Evolutionary conservation across 768 basidiomycete genomes (phyloP).

Genomic region (Artomyces pyxidatus): DNA sequence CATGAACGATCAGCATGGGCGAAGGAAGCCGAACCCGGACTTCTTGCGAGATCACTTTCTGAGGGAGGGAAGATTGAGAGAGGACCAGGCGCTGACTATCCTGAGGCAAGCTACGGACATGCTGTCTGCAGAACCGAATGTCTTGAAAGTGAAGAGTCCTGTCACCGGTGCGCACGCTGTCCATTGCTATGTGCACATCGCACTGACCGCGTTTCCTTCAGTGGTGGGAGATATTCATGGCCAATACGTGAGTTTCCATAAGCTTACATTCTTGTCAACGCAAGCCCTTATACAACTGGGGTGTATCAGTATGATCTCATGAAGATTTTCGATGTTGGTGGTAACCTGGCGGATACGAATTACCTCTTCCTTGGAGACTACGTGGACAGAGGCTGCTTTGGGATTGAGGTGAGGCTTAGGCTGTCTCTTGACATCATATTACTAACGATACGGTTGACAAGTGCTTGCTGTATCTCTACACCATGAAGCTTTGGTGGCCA

Average conservation of each 20-base stretch:
- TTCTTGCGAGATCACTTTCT: constrained; percentile 87
- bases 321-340: constrained; percentile 94
- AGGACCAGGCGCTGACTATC: constrained; percentile 77
- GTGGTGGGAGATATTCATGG: constrained; percentile 96
- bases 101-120: constrained; percentile 58
- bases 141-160: constrained; percentile 79
- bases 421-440: neutral
- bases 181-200: neutral
- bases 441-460: neutral
- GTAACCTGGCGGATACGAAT: constrained; percentile 65
- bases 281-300: neutral
- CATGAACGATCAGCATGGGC: constrained; percentile 40
- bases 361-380: constrained; percentile 95
- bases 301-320: constrained; percentile 81
- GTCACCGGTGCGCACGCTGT: constrained; percentile 65
- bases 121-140: constrained; percentile 66
- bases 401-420: constrained; percentile 46
- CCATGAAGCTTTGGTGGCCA: constrained; percentile 57
- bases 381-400: constrained; percentile 90
- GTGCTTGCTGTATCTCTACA: constrained; percentile 57
- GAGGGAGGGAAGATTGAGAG: constrained; percentile 71
- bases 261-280: neutral
- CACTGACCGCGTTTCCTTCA: constrained; percentile 22
- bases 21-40: constrained; percentile 57
- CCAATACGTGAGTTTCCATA: constrained; percentile 62